Conservation (phyloP, 148 eudicot species). For the Limonium bicolor region DNA sequence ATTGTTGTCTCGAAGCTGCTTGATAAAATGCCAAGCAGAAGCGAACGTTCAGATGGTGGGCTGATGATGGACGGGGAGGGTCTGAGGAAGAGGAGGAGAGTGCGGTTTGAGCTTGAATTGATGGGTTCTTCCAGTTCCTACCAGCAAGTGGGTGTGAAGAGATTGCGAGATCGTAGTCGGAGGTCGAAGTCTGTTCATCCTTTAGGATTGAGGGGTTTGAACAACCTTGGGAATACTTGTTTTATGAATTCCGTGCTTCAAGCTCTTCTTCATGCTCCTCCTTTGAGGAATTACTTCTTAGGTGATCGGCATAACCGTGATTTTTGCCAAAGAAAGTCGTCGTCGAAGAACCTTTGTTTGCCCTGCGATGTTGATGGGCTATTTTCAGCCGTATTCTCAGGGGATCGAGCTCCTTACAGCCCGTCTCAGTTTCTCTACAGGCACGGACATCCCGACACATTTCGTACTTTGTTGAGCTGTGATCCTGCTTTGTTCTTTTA, state of each 20-base stretch:
- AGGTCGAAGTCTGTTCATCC: constrained; percentile 30
- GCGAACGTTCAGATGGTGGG: constrained; percentile 11
- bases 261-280: constrained; percentile 56
- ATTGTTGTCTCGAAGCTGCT: constrained; percentile 24
- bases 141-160: background rate
- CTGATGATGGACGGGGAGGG: constrained; percentile 4
- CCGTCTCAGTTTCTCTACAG: constrained; percentile 58
- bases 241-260: constrained; percentile 67
- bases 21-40: constrained; percentile 10
- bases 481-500: too few relatives aligned
- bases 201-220: constrained; percentile 51
- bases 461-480: too few relatives aligned
- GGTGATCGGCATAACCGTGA: constrained; percentile 37
- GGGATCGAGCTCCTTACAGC: constrained; percentile 41
- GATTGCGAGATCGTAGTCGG: constrained; percentile 11
- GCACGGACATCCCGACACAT: too few relatives aligned
- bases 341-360: constrained; percentile 31
- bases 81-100: constrained; percentile 3
- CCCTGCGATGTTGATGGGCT: constrained; percentile 57
- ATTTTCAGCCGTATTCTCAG: constrained; percentile 45
- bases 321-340: constrained; percentile 29
- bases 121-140: constrained; percentile 18
- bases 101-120: too few relatives aligned
- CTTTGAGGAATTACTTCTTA: constrained; percentile 49
- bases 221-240: constrained; percentile 60